Evolutionary conservation across 352 stramenopile species (phyloP).

Genomic region (Saprolegnia parasitica): DNA sequence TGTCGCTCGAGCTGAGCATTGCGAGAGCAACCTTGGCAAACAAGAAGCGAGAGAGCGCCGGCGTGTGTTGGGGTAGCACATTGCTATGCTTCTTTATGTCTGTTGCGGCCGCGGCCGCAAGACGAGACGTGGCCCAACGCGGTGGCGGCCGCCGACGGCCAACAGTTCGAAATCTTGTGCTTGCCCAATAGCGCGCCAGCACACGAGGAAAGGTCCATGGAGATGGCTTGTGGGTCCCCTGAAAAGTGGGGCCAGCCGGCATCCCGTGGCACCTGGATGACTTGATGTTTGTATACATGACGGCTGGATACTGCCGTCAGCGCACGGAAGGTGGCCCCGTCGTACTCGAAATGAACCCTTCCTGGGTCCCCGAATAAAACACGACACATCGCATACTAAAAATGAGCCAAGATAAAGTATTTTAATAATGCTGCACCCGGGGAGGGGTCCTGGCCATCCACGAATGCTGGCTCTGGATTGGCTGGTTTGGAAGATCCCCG

Average conservation of each 20-base stretch:
- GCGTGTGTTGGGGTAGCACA: no score
- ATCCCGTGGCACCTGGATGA: neutral
- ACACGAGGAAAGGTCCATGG: neutral
- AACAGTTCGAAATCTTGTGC: neutral
- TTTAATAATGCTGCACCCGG: neutral
- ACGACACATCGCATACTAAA: neutral
- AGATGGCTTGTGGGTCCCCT: neutral
- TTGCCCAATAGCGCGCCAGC: neutral
- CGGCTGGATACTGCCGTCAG: neutral
- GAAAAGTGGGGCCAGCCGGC: neutral
- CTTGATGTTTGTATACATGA: neutral
- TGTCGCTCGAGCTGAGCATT: no score
- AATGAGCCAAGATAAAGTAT: neutral
- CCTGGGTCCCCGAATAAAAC: neutral
- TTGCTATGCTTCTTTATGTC: no score
- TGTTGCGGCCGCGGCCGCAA: no score
- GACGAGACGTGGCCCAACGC: no score
- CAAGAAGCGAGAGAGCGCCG: no score
- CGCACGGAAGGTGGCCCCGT: neutral
- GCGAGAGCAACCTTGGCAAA: no score
- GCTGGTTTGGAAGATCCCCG: neutral
- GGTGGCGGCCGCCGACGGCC: neutral
- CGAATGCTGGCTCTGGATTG: neutral
- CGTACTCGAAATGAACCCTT: neutral
- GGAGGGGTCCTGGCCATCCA: neutral